These are phyloP conservation scores for Wallacemonas sp. DNA, from an alignment of 208 protist genomes.

Conservation along the genomic window DNA sequence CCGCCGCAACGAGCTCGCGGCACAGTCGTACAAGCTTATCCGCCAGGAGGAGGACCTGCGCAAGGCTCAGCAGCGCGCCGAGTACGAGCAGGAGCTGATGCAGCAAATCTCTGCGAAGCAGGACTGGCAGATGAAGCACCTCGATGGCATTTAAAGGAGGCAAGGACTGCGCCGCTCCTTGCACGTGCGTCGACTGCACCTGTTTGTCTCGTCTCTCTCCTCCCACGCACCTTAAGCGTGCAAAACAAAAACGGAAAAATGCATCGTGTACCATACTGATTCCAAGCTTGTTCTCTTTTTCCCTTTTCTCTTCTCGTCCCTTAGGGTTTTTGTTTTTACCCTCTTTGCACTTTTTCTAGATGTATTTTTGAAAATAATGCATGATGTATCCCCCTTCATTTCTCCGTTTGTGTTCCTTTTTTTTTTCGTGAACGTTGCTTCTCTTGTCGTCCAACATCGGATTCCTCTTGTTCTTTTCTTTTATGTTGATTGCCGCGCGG, in stretches of 20 bases:
- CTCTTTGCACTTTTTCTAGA: no score
- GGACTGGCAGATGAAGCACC: conserved; percentile 58
- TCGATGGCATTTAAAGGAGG: conserved; percentile 64
- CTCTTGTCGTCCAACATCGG: neutral
- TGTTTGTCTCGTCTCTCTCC: no score
- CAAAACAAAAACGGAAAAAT: no score
- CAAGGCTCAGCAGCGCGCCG: conserved; percentile 38
- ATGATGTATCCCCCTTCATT: neutral
- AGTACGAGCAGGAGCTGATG: conserved; percentile 80
- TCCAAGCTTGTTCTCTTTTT: no score
- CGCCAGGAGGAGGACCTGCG: conserved; percentile 59
- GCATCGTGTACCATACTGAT: no score
- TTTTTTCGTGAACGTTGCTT: neutral
- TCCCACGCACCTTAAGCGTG: no score
- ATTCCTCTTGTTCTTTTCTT: conserved; percentile 14
- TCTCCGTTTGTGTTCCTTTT: conserved; percentile 1
- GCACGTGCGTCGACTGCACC: no score
- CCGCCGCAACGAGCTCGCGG: conserved; percentile 65
- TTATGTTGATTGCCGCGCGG: neutral
- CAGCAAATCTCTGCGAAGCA: conserved; percentile 74
- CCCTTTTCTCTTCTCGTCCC: no score
- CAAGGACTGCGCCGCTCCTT: no score
- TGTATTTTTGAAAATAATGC: no score
- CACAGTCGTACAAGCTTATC: conserved; percentile 51
- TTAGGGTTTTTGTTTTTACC: no score